phyloP scores from a whole-genome alignment of 2,329 filamentous ascomycete species.

The Aphanoascus verrucosus region DNA sequence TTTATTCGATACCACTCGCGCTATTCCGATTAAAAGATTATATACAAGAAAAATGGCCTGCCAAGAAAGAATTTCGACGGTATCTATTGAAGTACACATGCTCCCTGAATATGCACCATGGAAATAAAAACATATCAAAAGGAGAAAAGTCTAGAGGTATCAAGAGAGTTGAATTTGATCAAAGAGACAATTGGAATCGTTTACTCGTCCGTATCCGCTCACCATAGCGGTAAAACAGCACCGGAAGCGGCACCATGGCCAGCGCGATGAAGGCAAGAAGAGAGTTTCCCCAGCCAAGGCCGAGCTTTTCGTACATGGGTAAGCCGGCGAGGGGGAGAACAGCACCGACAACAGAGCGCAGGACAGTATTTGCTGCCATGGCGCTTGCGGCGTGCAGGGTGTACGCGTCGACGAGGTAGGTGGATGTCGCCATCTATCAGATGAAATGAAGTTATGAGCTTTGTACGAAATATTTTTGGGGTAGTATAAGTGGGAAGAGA shows the following conservation, averaged over 20 bases:
- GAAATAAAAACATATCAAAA: background rate
- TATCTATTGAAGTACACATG: background rate
- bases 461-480: background rate
- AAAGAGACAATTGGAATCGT: conserved; percentile 13
- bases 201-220: conserved; percentile 26
- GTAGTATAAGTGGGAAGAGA: background rate
- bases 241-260: conserved; percentile 36
- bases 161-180: background rate
- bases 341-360: conserved; percentile 47
- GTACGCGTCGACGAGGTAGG: conserved; percentile 51
- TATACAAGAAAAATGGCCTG: no score
- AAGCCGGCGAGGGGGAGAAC: conserved; percentile 52
- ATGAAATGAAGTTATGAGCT: background rate
- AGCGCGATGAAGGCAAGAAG: conserved; percentile 48
- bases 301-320: conserved; percentile 38
- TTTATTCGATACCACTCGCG: no score
- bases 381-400: conserved; percentile 38
- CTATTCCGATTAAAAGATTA: no score
- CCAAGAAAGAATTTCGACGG: no score
- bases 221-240: conserved; percentile 29
- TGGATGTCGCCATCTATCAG: conserved; percentile 46
- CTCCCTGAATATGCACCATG: background rate
- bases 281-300: conserved; percentile 43
- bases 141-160: background rate
- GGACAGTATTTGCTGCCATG: conserved; percentile 45